phyloP scores from a whole-genome alignment of 805 yeast species.

The Metschnikowia arizonensis region DNA sequence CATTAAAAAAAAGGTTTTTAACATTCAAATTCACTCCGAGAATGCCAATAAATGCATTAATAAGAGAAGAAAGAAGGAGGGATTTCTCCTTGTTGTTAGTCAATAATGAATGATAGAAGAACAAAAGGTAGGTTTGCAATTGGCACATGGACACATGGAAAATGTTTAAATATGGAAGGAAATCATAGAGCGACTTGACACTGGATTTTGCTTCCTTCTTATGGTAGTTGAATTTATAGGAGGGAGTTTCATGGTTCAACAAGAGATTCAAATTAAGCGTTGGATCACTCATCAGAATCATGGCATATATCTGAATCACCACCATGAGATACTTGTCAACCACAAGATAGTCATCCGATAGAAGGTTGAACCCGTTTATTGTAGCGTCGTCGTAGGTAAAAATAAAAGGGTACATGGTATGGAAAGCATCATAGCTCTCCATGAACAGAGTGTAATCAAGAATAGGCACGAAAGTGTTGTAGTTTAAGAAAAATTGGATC shows the following conservation, averaged over 20 bases:
- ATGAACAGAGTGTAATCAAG: slow-evolving; percentile 52
- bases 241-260: slow-evolving; percentile 36
- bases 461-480: slow-evolving; percentile 51
- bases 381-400: slow-evolving; percentile 45
- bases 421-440: slow-evolving; percentile 47
- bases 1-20: slow-evolving; percentile 42
- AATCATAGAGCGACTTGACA: slow-evolving; percentile 40
- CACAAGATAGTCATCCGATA: slow-evolving; percentile 37
- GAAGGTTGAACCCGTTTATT: slow-evolving; percentile 45
- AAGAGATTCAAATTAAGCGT: slow-evolving; percentile 38
- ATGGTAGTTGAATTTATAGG: slow-evolving; percentile 18
- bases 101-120: slow-evolving; percentile 45
- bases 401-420: slow-evolving; percentile 46
- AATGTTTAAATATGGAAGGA: slow-evolving; percentile 46
- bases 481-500: slow-evolving; percentile 47
- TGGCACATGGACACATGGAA: slow-evolving; percentile 45
- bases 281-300: slow-evolving; percentile 50
- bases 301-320: slow-evolving; percentile 47
- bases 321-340: slow-evolving; percentile 42
- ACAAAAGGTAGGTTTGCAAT: slow-evolving; percentile 47
- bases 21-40: slow-evolving; percentile 41
- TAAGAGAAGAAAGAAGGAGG: slow-evolving; percentile 33
- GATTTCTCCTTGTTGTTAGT: slow-evolving; percentile 42
- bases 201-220: slow-evolving; percentile 14
- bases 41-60: slow-evolving; percentile 42